Evolutionary conservation across 2,329 filamentous ascomycete species (phyloP).

Genomic region (Phialophora tarda): DNA sequence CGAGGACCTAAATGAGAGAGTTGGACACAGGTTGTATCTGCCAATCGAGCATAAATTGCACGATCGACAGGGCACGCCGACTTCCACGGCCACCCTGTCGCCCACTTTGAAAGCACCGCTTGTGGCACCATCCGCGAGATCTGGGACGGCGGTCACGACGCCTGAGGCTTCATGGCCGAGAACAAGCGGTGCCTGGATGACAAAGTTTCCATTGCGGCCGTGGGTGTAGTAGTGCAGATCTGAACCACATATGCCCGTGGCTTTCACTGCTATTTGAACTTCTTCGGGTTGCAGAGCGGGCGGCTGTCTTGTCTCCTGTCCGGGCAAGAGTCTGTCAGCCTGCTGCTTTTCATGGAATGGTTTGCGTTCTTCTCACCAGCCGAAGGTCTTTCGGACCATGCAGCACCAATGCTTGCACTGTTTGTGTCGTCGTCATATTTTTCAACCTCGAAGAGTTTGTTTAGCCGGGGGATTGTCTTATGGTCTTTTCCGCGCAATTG

Average conservation of each 20-base stretch:
- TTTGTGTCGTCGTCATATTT: conserved; percentile 28
- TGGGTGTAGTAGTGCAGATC: conserved; percentile 86
- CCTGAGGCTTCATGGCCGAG: conserved; percentile 80
- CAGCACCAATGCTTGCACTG: conserved; percentile 56
- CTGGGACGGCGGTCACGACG: conserved; percentile 70
- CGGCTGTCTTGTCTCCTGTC: conserved; percentile 60
- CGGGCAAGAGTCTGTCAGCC: conserved; percentile 6
- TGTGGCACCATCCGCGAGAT: conserved; percentile 32
- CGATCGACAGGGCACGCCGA: conserved; percentile 78
- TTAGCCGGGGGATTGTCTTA: not conserved
- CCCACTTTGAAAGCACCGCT: conserved; percentile 57
- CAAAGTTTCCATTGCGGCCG: conserved; percentile 84
- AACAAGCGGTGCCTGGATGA: conserved; percentile 80
- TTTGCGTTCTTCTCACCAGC: conserved; percentile 52
- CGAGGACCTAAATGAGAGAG: conserved; percentile 63
- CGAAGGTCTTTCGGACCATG: conserved; percentile 66
- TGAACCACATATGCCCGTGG: conserved; percentile 73
- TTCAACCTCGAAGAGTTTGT: not conserved
- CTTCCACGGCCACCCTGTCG: conserved; percentile 90
- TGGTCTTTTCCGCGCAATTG: not conserved
- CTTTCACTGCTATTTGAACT: conserved; percentile 67
- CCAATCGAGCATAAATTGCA: conserved; percentile 62
- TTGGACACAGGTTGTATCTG: conserved; percentile 67
- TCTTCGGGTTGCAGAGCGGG: conserved; percentile 57
- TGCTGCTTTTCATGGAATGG: not conserved